Evolutionary conservation across 495 filamentous ascomycete species (phyloP), one percentile per base, ranked within the genome.

Genomic region (Penicillium lividum): DNA sequence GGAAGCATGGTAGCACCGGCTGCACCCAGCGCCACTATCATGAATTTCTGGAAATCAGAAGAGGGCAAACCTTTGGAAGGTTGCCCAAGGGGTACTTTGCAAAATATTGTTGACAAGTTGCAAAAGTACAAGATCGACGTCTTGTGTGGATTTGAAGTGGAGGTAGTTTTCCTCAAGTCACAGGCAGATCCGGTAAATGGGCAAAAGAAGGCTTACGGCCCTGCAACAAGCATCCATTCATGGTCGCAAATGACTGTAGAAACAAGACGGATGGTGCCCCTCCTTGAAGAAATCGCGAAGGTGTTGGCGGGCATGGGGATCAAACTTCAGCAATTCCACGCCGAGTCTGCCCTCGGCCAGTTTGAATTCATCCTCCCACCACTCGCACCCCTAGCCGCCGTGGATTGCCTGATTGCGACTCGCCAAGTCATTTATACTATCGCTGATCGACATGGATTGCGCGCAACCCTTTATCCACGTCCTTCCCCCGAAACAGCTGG

Each of bases 291-390:
- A 31, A 86, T 90, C 44, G 80, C 80, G 11, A 71, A 77, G 4
- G 75, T 77, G 4, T 77, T 93, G 4, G 77, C 74, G 4, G 66
- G 70, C 4, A 80, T 85, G 52, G 88, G 83, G 13, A 89, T 97
- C 54, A 65, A 82, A 7, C 73, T 92, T 16, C 79, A 89, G 50
- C 85, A 91, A 67, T 87, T 91, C 68, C 92, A 97, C 67, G 71
- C 92, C 18, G 92, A 95, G 65, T 83, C 80, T 53, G 82, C 86
- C 0, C 78, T 81, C 0, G 90, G 90, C 8, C 92, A 96, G 62
- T 96, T 87, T 68, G 92, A 96, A 67, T 89, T 96, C 60, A 78
- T 92, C 15, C 84, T 93, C 0, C 80, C 85, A 0, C 85, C 89
- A 0, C 73, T 78, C 0, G 68, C 82, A 0, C 88, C 92, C 0